Percentiles rank a stretch among this genome's conserved stretches.
Conservation (phyloP, 768 basidiomycete genomes). For the Tylopilus plumbeoviolaceoides region DNA sequence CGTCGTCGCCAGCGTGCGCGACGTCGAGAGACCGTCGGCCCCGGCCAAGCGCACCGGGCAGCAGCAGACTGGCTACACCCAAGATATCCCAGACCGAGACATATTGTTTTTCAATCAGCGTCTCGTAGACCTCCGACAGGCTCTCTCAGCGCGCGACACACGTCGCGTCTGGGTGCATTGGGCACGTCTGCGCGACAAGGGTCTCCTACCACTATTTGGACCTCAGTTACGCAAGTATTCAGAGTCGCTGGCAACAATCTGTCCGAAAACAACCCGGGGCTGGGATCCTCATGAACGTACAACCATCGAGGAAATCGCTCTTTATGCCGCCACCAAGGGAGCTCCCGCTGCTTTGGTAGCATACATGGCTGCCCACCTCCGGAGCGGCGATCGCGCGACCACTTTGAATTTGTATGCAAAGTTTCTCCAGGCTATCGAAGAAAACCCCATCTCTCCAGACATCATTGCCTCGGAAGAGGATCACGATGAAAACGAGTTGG, state of each 20-base stretch:
- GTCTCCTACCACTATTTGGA: conserved; percentile 45
- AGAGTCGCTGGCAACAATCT: conserved; percentile 29
- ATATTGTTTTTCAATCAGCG: conserved; percentile 33
- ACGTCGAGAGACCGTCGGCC: neutral
- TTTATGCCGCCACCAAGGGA: conserved; percentile 43
- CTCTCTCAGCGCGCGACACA: conserved; percentile 35
- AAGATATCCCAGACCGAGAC: conserved; percentile 27
- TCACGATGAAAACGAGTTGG: conserved; percentile 24
- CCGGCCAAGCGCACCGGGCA: conserved; percentile 8
- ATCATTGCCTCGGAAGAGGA: conserved; percentile 10
- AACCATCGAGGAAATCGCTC: conserved; percentile 44
- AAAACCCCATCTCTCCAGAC: conserved; percentile 17
- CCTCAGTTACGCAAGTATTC: conserved; percentile 41
- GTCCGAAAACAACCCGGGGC: conserved; percentile 15
- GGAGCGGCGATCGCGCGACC: conserved; percentile 35
- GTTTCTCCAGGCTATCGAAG: conserved; percentile 29
- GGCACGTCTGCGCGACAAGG: conserved; percentile 39
- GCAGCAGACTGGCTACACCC: conserved; percentile 4
- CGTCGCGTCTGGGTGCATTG: conserved; percentile 34
- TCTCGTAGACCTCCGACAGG: conserved; percentile 37
- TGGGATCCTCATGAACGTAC: conserved; percentile 30
- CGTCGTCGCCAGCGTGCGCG: conserved; percentile 6
- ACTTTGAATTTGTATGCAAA: conserved; percentile 44
- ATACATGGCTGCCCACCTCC: conserved; percentile 46
- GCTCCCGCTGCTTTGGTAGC: conserved; percentile 46